Conservation (phyloP, 129 eudicot species). For the Cynara cardunculus region DNA sequence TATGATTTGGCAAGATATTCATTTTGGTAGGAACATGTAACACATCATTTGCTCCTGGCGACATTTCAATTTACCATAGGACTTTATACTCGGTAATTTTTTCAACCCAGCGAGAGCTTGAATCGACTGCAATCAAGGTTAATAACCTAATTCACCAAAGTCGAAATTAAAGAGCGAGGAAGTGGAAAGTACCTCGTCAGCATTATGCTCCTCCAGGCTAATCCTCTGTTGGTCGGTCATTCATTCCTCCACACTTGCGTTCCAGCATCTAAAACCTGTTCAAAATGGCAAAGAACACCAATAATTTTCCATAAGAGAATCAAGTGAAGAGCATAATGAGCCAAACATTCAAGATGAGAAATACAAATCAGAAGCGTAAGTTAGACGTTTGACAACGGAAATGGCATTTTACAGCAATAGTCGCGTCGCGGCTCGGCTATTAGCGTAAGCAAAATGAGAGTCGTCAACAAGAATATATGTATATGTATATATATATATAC, state of each 20-base stretch:
- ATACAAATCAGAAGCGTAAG: neutral
- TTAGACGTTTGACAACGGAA: neutral
- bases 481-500: too few species aligned
- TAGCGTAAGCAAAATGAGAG: neutral
- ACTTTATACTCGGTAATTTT: neutral
- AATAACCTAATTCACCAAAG: neutral
- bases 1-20: constrained; percentile 26
- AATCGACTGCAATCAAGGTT: neutral
- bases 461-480: neutral
- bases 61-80: constrained; percentile 17
- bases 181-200: constrained; percentile 15
- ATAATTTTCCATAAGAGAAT: neutral
- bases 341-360: neutral
- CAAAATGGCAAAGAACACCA: neutral
- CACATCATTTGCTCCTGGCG: constrained; percentile 52
- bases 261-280: constrained; percentile 11
- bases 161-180: neutral
- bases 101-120: neutral
- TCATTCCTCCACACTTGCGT: neutral
- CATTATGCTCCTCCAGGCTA: constrained; percentile 25
- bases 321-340: neutral
- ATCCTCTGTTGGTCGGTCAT: constrained; percentile 21
- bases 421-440: neutral
- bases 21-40: constrained; percentile 22
- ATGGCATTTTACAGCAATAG: neutral